A percentile compares a stretch with the other conserved stretches of the same genome.
Evolutionary conservation across 768 basidiomycete species (phyloP).

Genomic region (Kondoa malvinella): DNA sequence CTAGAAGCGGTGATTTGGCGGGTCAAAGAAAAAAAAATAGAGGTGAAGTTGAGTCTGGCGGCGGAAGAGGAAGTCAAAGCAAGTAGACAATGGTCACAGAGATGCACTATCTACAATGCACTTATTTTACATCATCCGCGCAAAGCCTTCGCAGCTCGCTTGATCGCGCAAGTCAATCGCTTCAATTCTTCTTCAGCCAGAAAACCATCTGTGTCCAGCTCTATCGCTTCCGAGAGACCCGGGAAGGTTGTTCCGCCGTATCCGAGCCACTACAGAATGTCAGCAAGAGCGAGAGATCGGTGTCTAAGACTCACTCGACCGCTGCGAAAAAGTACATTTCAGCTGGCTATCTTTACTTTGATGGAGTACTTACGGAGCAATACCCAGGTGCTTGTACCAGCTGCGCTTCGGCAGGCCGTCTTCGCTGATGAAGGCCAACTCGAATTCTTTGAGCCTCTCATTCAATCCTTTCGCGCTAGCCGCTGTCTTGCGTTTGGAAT

Average conservation of each 20-base stretch:
- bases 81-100: no score
- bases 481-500: background rate
- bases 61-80: no score
- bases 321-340: conserved; percentile 36
- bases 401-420: conserved; percentile 57
- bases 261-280: background rate
- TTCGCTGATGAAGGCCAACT: conserved; percentile 56
- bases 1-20: no score
- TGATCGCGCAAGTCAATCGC: conserved; percentile 11
- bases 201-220: conserved; percentile 48
- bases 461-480: conserved; percentile 40
- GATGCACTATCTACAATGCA: no score
- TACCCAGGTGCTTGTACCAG: conserved; percentile 72
- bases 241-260: conserved; percentile 65
- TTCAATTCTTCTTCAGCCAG: conserved; percentile 44
- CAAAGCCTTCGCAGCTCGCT: conserved; percentile 4
- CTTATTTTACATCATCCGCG: background rate
- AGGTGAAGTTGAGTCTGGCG: no score
- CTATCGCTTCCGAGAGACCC: conserved; percentile 56
- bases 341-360: background rate
- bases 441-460: conserved; percentile 27
- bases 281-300: background rate
- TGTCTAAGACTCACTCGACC: background rate
- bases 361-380: conserved; percentile 49
- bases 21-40: no score